Base-by-base conservation (phyloP, 2,329 filamentous ascomycete species). In the Diaporthe helianthi region DNA sequence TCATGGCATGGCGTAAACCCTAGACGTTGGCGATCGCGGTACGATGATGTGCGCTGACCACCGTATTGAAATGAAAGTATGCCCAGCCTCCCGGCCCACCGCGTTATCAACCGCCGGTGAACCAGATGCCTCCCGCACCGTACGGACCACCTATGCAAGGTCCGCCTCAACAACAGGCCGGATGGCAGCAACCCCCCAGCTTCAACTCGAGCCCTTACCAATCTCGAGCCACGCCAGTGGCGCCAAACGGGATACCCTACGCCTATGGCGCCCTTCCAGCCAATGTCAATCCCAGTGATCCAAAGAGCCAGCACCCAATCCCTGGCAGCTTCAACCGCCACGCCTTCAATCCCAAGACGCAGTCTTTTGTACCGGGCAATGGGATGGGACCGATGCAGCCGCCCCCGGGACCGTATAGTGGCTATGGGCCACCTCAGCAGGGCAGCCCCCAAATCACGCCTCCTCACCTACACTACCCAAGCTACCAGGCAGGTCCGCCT, bases 291-390 rank as follows among this genome's bases (percentile, higher is more conserved):
- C 89, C 92, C 31, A 86, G 92, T 71, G 92, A 92, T 75, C 88
- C 90, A 10, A 90, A 92, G 78, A 88, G 87, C 69, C 91, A 94
- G 76, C 93, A 97, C 77, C 92, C 93, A 7, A 89, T 97, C 68
- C 93, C 93, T 17, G 93, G 93, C 44, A 96, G 91, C 80, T 97
- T 89, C 77, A 76, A 73, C 65, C 87, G 94, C 69, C 93, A 93
- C 75, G 89, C 92, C 15, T 98, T 98, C 82, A 98, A 98, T 77
- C 95, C 94, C 0, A 94, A 97, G 81, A 98, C 93, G 19, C 93
- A 97, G 76, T 92, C 94, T 0, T 98, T 98, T 79, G 88, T 97
- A 29, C 95, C 95, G 1, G 83, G 87, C 71, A 83, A 79, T 72
- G 81, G 83, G 31, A 83, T 86, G 78, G 79, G 82, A 36, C 81